Evolutionary conservation across 306 rosid genomes (phyloP).

Genomic region (Fragaria nilgerrensis): DNA sequence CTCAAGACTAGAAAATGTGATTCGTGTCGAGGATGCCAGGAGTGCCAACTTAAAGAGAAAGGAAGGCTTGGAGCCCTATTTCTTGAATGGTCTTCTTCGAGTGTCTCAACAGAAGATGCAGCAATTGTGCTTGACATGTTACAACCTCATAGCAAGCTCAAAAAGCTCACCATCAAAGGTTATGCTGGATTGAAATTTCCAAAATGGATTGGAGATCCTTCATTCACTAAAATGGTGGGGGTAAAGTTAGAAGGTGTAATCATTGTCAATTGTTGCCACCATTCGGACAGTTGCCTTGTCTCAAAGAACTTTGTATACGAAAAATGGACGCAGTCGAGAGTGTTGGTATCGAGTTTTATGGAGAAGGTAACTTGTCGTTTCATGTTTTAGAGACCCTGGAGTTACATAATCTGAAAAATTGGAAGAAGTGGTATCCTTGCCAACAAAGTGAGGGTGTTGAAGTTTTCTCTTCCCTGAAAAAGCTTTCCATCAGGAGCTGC

Average conservation of each 20-base stretch:
- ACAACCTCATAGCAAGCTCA: background rate
- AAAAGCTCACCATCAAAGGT: background rate
- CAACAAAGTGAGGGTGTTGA: too few relatives aligned
- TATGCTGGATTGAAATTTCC: conserved; percentile 4
- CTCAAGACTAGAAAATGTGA: too few relatives aligned
- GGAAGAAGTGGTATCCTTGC: background rate
- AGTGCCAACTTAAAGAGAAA: too few relatives aligned
- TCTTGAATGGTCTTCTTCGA: background rate
- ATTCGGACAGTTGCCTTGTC: background rate
- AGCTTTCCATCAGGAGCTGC: background rate
- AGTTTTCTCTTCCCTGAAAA: background rate
- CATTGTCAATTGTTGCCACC: conserved; percentile 7
- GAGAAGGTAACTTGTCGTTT: background rate
- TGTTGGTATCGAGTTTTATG: background rate
- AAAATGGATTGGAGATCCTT: conserved; percentile 2
- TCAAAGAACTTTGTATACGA: background rate
- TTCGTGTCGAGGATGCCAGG: too few relatives aligned
- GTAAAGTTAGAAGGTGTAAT: conserved; percentile 2
- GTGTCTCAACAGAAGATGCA: background rate
- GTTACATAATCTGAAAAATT: background rate
- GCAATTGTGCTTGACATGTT: conserved; percentile 3
- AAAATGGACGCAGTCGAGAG: background rate
- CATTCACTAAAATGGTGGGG: background rate
- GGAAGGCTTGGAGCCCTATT: too few relatives aligned
- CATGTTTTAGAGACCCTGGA: background rate